Evolutionary conservation across 2,329 filamentous ascomycete genomes (phyloP), one percentile per base, ranked within the genome.

Genomic region (Fusarium haematococcum): DNA sequence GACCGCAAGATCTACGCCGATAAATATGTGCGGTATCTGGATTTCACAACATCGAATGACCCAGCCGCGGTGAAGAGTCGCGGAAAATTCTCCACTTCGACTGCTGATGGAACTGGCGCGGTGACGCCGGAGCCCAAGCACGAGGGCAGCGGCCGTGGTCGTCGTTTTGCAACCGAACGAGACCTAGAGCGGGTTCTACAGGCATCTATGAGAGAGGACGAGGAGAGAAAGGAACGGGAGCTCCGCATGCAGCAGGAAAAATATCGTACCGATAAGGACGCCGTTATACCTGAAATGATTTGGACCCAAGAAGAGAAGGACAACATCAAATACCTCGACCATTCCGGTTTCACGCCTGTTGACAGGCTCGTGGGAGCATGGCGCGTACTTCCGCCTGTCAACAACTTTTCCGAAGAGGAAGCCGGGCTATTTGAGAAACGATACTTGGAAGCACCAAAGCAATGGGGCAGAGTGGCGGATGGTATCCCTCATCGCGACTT

Each of bases 401-500:
- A 94, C 79, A 94, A 95, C 78, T 96, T 95, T 81, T 93, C 90
- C 0, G 86, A 90, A 20, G 90, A 93, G 71, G 94, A 97, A 81
- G 87, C 90, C 41, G 88, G 89, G 52, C 86, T 89, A 32, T 95
- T 97, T 79, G 92, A 95, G 75, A 91, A 92, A 75, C 88, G 90
- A 13, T 96, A 95, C 78, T 87, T 94, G 60, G 92, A 94, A 70
- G 90, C 89, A 67, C 93, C 93, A 0, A 97, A 97, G 86, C 93
- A 95, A 79, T 97, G 93, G 93, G 93, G 93, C 66, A 91, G 90
- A 76, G 91, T 97, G 67, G 92, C 94, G 6, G 90, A 93, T 68
- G 87, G 88, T 27, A 84, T 96, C 7, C 88, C 89, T 1, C 87
- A 88, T 33, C 90, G 94, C 27, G 91, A 93, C 77, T 95, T 94